A percentile compares a stretch with the other conserved stretches of the same genome.
Evolutionary conservation across 306 rosid species (phyloP).

Genomic region (Fragaria nilgerrensis): DNA sequence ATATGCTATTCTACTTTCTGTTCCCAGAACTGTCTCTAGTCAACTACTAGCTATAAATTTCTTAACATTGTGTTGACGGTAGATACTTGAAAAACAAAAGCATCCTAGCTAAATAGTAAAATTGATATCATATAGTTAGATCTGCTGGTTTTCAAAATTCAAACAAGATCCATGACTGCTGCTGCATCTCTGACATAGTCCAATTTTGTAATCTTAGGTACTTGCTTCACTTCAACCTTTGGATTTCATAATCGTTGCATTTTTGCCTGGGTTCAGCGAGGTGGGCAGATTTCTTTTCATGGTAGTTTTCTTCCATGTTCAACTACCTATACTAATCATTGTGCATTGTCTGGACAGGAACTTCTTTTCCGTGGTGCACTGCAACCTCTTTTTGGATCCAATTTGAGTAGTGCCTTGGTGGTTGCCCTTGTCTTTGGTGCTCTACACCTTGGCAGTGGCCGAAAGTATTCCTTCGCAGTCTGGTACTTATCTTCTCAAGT

Average conservation of each 20-base stretch:
- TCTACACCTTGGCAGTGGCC: constrained; percentile 77
- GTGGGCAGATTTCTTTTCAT: constrained; percentile 34
- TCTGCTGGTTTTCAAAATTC: constrained; percentile 19
- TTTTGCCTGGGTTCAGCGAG: constrained; percentile 86
- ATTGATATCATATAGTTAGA: not conserved
- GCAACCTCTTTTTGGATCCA: constrained; percentile 76
- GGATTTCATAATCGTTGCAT: constrained; percentile 71
- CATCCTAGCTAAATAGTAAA: not conserved
- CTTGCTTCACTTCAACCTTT: constrained; percentile 76
- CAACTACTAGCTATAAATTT: not conserved
- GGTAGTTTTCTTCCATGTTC: constrained; percentile 3
- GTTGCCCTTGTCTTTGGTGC: constrained; percentile 73
- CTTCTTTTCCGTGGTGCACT: constrained; percentile 89
- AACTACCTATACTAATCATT: constrained; percentile 4
- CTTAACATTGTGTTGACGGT: not conserved
- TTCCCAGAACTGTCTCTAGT: constrained; percentile 9
- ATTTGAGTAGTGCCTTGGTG: constrained; percentile 61
- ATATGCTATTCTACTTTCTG: constrained; percentile 23
- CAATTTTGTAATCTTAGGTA: constrained; percentile 53
- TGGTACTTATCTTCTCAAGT: constrained; percentile 50
- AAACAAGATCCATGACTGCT: constrained; percentile 6
- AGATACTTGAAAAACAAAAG: not conserved
- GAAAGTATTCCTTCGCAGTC: constrained; percentile 80
- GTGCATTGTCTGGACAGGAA: constrained; percentile 46
- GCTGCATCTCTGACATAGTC: constrained; percentile 25